A percentile compares a stretch with the other conserved stretches of the same genome.
These are phyloP conservation scores for Gracilaria caudata DNA, from an alignment of 23 red algal species.

Conservation along the genomic window DNA sequence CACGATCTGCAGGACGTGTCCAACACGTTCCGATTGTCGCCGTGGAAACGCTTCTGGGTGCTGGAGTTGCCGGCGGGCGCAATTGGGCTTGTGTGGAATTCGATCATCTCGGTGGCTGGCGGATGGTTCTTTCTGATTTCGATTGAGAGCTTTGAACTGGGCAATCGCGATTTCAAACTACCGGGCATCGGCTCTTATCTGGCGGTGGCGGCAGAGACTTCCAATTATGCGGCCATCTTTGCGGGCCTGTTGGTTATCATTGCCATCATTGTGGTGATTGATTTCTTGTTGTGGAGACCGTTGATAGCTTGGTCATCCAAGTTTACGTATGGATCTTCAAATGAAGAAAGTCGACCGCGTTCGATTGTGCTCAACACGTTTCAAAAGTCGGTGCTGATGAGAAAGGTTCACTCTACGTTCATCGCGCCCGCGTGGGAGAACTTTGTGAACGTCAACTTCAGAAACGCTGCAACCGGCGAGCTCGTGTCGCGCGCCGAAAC, in stretches of 20 bases:
- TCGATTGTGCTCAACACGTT: slow-evolving; percentile 72
- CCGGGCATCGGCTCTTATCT: slow-evolving; percentile 95
- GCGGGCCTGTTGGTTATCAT: slow-evolving; percentile 78
- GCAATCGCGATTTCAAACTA: slow-evolving; percentile 91
- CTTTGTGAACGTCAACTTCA: slow-evolving; percentile 71
- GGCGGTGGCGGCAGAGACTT: slow-evolving; percentile 82
- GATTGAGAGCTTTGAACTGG: slow-evolving; percentile 95
- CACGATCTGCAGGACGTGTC: slow-evolving; percentile 88
- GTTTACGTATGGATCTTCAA: slow-evolving; percentile 75
- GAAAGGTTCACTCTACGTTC: slow-evolving; percentile 49
- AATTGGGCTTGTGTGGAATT: slow-evolving; percentile 95
- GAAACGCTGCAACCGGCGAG: background rate
- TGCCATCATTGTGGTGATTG: slow-evolving; percentile 84
- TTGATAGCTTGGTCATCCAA: slow-evolving; percentile 94
- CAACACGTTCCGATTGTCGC: slow-evolving; percentile 78
- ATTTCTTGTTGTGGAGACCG: slow-evolving; percentile 92
- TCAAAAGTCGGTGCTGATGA: slow-evolving; percentile 67
- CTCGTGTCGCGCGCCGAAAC: background rate
- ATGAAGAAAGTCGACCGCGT: slow-evolving; percentile 43
- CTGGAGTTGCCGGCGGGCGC: slow-evolving; percentile 92
- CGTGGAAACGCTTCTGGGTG: slow-evolving; percentile 96
- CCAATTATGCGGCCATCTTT: slow-evolving; percentile 76
- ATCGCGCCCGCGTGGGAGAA: slow-evolving; percentile 74
- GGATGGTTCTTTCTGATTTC: slow-evolving; percentile 99
- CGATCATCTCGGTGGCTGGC: slow-evolving; percentile 95